A percentile compares a stretch with the other conserved stretches of the same genome.
Conservation (phyloP, 306 rosid genomes). For the Quercus agrifolia region DNA sequence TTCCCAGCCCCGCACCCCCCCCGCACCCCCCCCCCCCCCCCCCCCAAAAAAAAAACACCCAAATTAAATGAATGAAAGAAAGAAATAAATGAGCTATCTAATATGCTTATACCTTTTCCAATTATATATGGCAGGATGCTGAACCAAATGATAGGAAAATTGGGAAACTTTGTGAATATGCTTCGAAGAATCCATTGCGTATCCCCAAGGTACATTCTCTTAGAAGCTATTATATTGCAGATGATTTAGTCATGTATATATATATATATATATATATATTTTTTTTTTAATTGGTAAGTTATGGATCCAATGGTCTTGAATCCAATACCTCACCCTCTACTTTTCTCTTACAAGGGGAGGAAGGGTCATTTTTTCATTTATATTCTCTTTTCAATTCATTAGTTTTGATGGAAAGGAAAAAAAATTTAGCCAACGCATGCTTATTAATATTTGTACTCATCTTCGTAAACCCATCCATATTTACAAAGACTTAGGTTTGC, state of each 20-base stretch:
- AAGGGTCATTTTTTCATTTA: no score
- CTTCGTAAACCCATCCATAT: neutral
- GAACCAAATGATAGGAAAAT: conserved; percentile 54
- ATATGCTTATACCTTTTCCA: conserved; percentile 11
- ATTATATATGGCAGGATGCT: conserved; percentile 35
- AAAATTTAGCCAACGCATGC: neutral
- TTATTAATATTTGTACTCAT: neutral
- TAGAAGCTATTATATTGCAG: neutral
- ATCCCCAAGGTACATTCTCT: conserved; percentile 43
- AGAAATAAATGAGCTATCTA: neutral
- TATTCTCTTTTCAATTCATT: neutral
- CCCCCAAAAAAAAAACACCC: neutral
- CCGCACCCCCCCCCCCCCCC: neutral
- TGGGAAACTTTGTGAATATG: conserved; percentile 55
- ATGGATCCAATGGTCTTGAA: no score
- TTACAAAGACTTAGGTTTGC: neutral
- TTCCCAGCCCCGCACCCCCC: neutral
- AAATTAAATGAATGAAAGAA: neutral
- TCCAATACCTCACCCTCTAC: no score
- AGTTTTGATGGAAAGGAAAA: neutral
- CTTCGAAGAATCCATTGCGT: conserved; percentile 49
- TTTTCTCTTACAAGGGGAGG: no score
- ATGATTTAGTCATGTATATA: neutral
- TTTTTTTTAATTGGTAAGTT: no score
- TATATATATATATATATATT: no score